phyloP scores from a whole-genome alignment of 352 stramenopile genomes.

The Globisporangium recalcitrans region DNA sequence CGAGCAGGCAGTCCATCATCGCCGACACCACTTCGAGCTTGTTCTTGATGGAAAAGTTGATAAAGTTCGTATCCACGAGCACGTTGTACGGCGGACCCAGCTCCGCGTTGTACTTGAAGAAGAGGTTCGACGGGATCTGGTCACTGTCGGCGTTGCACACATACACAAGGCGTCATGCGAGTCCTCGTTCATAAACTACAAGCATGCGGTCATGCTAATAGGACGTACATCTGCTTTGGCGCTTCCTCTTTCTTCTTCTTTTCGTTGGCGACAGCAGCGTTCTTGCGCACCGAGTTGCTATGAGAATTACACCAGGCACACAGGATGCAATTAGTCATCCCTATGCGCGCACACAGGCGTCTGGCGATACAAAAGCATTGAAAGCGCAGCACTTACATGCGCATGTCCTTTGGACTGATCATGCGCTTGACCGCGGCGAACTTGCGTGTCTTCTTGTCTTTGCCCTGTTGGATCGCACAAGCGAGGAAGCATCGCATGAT shows the following conservation, averaged over 20 bases:
- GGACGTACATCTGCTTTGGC: constrained; percentile 89
- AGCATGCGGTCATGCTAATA: not conserved
- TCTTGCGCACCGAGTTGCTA: constrained; percentile 79
- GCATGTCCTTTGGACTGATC: constrained; percentile 96
- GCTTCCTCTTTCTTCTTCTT: constrained; percentile 89
- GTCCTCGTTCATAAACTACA: not conserved
- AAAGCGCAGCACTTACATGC: constrained; percentile 74
- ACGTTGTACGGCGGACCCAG: constrained; percentile 98
- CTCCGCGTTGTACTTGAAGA: constrained; percentile 99
- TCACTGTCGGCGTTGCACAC: too few relatives aligned
- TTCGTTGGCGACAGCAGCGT: constrained; percentile 68
- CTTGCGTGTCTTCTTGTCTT: constrained; percentile 98
- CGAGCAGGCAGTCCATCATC: constrained; percentile 99
- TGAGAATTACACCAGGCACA: not conserved
- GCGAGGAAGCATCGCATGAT: too few relatives aligned
- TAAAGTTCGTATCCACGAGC: constrained; percentile 99
- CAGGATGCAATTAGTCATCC: constrained; percentile 1
- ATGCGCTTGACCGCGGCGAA: constrained; percentile 98
- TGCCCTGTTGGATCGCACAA: constrained; percentile 56
- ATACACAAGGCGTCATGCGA: constrained; percentile 1
- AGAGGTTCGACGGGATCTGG: constrained; percentile 96
- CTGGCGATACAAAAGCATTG: not conserved
- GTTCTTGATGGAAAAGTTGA: constrained; percentile 99
- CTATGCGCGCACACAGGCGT: too few relatives aligned
- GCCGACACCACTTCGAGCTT: constrained; percentile 97